phyloP scores from a whole-genome alignment of 2,329 filamentous ascomycete genomes.

The Arthrobotrys entomopaga region DNA sequence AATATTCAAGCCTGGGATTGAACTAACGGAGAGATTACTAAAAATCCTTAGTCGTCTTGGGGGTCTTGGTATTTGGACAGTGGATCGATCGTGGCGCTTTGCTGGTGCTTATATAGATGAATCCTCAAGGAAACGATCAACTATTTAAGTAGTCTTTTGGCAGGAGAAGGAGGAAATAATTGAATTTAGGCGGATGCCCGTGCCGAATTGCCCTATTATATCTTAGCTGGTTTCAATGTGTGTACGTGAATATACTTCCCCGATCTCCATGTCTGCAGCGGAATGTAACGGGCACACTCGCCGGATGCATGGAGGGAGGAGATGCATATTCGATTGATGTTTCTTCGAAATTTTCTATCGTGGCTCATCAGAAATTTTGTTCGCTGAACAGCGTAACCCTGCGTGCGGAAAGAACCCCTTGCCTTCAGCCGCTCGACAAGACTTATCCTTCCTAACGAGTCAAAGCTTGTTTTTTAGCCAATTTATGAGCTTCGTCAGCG shows the following conservation, averaged over 20 bases:
- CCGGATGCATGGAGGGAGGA: too few relatives aligned
- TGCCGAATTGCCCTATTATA: constrained; percentile 4
- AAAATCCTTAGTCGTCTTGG: too few relatives aligned
- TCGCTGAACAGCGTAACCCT: not conserved
- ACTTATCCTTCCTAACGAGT: constrained; percentile 11
- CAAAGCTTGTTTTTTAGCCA: constrained; percentile 49
- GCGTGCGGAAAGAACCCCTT: constrained; percentile 1
- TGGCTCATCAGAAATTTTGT: not conserved
- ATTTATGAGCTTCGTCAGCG: constrained; percentile 54
- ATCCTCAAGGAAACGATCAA: not conserved
- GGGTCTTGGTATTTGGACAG: too few relatives aligned
- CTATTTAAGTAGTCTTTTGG: too few relatives aligned
- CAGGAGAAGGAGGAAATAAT: too few relatives aligned
- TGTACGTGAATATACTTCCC: constrained; percentile 12
- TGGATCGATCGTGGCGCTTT: too few relatives aligned
- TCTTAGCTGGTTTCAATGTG: not conserved
- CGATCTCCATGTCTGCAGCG: not conserved
- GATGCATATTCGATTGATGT: not conserved
- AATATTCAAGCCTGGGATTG: too few relatives aligned
- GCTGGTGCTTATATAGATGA: not conserved
- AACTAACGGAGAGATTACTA: too few relatives aligned
- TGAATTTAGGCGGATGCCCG: constrained; percentile 1
- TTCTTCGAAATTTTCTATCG: not conserved
- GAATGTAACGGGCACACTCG: not conserved
- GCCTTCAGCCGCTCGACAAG: constrained; percentile 26